Percentiles rank a stretch among this genome's conserved stretches.
Evolutionary conservation across 108 stramenopile species (phyloP).

Genomic region (Cyclostephanos tholiformis): DNA sequence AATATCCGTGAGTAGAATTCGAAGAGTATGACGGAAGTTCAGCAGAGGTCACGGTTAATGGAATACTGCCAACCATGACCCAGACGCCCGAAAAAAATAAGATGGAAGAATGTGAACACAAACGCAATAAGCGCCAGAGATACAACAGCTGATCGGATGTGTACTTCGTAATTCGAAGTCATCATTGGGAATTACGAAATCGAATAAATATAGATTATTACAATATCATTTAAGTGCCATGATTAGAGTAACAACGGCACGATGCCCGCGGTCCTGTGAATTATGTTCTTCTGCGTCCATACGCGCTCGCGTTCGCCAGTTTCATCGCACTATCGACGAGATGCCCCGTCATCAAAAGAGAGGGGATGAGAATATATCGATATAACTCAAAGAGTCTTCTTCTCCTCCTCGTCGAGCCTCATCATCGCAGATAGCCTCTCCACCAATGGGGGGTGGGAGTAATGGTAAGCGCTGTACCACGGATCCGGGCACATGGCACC

Average conservation of each 20-base stretch:
- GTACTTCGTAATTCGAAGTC: too few species aligned
- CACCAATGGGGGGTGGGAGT: conserved; percentile 95
- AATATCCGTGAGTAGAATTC: neutral
- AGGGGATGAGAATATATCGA: too few species aligned
- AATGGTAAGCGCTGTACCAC: conserved; percentile 94
- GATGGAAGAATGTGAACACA: neutral
- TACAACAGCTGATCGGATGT: neutral
- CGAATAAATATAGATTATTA: too few species aligned
- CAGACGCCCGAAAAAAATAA: conserved; percentile 1
- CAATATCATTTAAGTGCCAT: too few species aligned
- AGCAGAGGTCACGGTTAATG: neutral
- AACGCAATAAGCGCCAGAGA: neutral
- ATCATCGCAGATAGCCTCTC: conserved; percentile 96
- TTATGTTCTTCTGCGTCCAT: too few species aligned
- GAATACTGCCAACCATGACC: neutral
- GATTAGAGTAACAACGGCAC: too few species aligned
- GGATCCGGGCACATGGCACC: conserved; percentile 92
- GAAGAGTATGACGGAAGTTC: neutral
- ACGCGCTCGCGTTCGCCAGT: too few species aligned
- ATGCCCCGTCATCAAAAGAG: too few species aligned
- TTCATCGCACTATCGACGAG: too few species aligned
- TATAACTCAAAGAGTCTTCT: neutral
- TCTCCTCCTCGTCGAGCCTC: conserved; percentile 58
- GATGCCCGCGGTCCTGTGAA: too few species aligned
- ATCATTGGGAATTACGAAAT: too few species aligned